Evolutionary conservation across 495 filamentous ascomycete genomes (phyloP).

Genomic region (Tuber melanosporum): DNA sequence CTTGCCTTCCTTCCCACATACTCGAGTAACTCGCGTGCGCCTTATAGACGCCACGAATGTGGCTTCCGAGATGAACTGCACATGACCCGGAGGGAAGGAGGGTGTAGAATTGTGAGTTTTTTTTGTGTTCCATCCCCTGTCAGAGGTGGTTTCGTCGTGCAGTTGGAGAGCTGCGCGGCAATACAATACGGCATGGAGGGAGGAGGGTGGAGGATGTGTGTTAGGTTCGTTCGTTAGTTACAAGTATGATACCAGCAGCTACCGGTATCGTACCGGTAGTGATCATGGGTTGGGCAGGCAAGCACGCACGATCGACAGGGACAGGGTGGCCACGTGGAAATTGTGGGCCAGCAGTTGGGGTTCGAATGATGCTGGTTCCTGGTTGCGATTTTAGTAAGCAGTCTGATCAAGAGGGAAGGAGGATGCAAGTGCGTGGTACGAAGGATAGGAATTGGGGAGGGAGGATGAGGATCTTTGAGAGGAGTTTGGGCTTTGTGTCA

Average conservation of each 20-base stretch:
- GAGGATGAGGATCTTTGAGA: neutral
- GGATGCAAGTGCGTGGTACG: neutral
- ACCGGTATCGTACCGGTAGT: neutral
- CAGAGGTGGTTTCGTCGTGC: neutral
- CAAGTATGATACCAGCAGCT: neutral
- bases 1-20: neutral
- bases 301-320: constrained; percentile 16
- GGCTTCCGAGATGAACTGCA: neutral
- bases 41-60: neutral
- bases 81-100: neutral
- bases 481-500: neutral
- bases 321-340: neutral
- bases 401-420: neutral
- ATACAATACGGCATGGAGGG: too few species aligned
- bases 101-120: neutral
- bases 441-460: neutral
- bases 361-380: neutral
- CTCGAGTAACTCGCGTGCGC: neutral
- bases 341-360: neutral
- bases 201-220: neutral
- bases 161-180: neutral
- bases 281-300: neutral
- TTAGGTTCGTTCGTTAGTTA: neutral
- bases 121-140: neutral
- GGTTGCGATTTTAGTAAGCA: neutral